A percentile compares a stretch with the other conserved stretches of the same genome.
Evolutionary conservation across 805 yeast species (phyloP).

Genomic region (Candida adriatica): DNA sequence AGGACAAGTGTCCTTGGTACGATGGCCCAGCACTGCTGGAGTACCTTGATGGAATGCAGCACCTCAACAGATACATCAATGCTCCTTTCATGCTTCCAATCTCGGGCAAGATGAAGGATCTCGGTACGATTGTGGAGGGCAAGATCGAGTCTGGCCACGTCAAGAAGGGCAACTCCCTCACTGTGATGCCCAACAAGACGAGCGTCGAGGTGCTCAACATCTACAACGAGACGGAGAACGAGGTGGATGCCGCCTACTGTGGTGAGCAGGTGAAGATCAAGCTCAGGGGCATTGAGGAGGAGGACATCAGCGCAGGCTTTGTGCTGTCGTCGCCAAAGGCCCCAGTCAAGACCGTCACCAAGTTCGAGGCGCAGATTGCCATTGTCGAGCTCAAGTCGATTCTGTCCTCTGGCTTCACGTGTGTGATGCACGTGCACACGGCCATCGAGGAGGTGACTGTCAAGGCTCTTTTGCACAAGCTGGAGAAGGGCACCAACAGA

Average conservation of each 20-base stretch:
- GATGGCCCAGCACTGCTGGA: slow-evolving; percentile 87
- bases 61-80: slow-evolving; percentile 77
- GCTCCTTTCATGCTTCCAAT: slow-evolving; percentile 98
- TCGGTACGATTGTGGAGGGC: slow-evolving; percentile 98
- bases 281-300: slow-evolving; percentile 95
- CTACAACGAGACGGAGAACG: slow-evolving; percentile 93
- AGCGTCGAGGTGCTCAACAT: slow-evolving; percentile 80
- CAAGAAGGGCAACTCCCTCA: slow-evolving; percentile 65
- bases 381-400: slow-evolving; percentile 94
- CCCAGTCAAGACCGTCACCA: slow-evolving; percentile 88
- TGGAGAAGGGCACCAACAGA: slow-evolving; percentile 95
- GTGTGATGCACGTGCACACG: slow-evolving; percentile 98
- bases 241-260: slow-evolving; percentile 81
- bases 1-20: slow-evolving; percentile 85
- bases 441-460: slow-evolving; percentile 94
- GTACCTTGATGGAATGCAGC: slow-evolving; percentile 75
- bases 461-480: slow-evolving; percentile 77
- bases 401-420: slow-evolving; percentile 89
- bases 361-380: slow-evolving; percentile 93
- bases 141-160: slow-evolving; percentile 95
- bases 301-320: slow-evolving; percentile 86
- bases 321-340: slow-evolving; percentile 79
- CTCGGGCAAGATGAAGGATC: slow-evolving; percentile 89
- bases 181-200: slow-evolving; percentile 89
- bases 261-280: slow-evolving; percentile 97